Conservation (phyloP, 2,329 filamentous ascomycete species). For the Aspergillus phoenicis region DNA sequence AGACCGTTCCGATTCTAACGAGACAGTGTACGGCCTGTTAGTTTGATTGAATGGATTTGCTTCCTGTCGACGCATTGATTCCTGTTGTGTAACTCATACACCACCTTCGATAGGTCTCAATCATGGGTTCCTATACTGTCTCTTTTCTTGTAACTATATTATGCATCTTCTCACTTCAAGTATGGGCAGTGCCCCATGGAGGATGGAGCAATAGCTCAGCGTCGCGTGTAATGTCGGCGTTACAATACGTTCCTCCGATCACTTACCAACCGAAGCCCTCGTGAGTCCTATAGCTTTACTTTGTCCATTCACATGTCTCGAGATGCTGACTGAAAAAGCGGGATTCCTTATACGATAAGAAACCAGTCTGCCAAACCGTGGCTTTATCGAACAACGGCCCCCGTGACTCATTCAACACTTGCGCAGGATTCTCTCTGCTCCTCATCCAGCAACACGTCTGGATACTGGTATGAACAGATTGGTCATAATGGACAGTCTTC, state of each 20-base stretch:
- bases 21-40: background rate
- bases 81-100: background rate
- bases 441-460: slow-evolving; percentile 11
- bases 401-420: slow-evolving; percentile 13
- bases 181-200: slow-evolving; percentile 5
- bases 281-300: slow-evolving; percentile 6
- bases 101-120: background rate
- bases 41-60: background rate
- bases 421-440: slow-evolving; percentile 6
- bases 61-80: too few species aligned
- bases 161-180: slow-evolving; percentile 2
- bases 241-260: slow-evolving; percentile 2
- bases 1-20: background rate
- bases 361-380: slow-evolving; percentile 24
- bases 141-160: background rate
- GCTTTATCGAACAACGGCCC: slow-evolving; percentile 10
- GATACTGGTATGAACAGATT: slow-evolving; percentile 35
- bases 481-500: slow-evolving; percentile 33
- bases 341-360: slow-evolving; percentile 24
- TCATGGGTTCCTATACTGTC: background rate
- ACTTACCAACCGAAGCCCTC: slow-evolving; percentile 12
- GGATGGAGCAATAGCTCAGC: background rate
- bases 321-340: slow-evolving; percentile 12
- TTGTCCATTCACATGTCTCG: background rate
- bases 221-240: background rate